Evolutionary conservation across 495 filamentous ascomycete species (phyloP), one percentile per base, ranked within the genome.

Genomic region (Podospora australis): DNA sequence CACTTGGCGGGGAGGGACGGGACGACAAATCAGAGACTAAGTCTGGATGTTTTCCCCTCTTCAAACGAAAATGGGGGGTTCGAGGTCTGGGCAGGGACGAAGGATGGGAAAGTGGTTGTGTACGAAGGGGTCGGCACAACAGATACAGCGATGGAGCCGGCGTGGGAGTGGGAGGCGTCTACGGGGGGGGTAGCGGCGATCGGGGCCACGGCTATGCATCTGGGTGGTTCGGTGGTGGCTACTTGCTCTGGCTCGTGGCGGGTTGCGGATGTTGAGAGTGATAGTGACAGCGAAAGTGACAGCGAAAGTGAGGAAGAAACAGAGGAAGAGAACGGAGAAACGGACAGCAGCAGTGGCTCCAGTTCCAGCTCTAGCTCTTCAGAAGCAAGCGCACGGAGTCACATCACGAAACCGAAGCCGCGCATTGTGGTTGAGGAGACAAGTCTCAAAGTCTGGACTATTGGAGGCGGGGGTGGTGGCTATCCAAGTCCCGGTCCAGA

Each of bases 31-130:
- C 90, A 97, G 69, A 75, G 87, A 26, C 64, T 97, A 49, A 78
- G 80, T 16, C 78, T 89, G 42, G 88, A 95, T 65, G 72, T 91
- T 13, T 78, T 74, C 51, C 62, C 64, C 0, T 66, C 66, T 7
- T 49, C 48, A 3, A 68, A 68, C 19, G 62, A 63, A 4, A 62
- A 65, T 6, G 58, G 67, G 1, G 82, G 81, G 2, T 80, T 82
- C 63, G 85, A 90, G 59, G 70, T 95, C 16, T 94, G 88, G 90
- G 87, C 84, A 26, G 90, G 90, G 13, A 87, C 86, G 2, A 79
- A 67, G n/a, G 83, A 88, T 70, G 94, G 92, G 0, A 62, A 67
- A 11, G 84, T 95, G 48, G 78, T 81, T 46, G 75, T 86, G 17
- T 98, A 88, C 88, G 78, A 77, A 48, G 74, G 82, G 25, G 73